Base-by-base conservation (phyloP, 352 stramenopile species). In the Phytophthora hibernalis region DNA sequence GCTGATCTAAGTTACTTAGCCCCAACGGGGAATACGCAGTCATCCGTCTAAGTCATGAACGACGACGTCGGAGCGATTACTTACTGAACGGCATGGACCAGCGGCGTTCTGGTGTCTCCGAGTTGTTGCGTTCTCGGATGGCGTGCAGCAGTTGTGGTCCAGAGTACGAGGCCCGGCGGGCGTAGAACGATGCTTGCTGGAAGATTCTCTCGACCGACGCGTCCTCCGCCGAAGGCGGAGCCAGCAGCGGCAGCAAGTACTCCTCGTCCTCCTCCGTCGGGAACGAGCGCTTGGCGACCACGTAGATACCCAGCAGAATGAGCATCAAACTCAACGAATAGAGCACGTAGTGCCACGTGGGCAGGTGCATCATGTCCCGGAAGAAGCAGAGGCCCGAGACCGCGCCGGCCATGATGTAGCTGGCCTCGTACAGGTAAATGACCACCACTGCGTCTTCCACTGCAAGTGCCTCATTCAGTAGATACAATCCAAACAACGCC, bases 381-480 rank as follows among this genome's bases (percentile, higher is more conserved):
- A 95, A 95, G 69, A 95, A 93, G 54, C 84, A 91, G 10, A 95
- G 68, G 0, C 86, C 86, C 1, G 86, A 95, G 65, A 95, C 77
- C 1, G 86, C 86, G 9, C 86, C 86, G 7, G 78, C 52, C 56
- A 92, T 68, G 61, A 95, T 91, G 67, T 93, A 90, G 60, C 82
- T 92, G 18, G 84, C 83, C 51, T 95, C 84, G 67, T 95, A 95
- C 6, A 95, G 57, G 26, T 93, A 93, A 52, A 95, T 93, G 7
- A 95, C 84, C 61, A 93, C 83, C 2, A 95, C 82, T 0, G 84
- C 86, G 42, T 95, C 86, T 57, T 95, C 85, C 15, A 92, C 83
- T n/a, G 88, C 83, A 16, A 95, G 83, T 12, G 86, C 84, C 22
- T 87, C 80, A 28, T 93, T 95, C 13, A 95, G 72, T 16, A 95